phyloP scores from a whole-genome alignment of 306 rosid species.

The Cicer bijugum region DNA sequence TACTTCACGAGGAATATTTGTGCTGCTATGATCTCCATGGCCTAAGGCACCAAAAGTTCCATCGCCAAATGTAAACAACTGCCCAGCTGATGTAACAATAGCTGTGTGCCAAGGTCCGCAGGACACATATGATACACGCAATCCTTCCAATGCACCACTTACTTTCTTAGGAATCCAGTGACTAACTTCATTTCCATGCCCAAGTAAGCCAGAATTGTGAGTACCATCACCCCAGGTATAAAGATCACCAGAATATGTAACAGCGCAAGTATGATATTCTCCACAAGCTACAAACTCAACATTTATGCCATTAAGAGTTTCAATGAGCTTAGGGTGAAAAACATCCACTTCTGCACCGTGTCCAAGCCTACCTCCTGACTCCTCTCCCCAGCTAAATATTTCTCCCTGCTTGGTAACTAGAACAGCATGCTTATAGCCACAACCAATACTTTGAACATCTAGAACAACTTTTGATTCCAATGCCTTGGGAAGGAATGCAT shows the following conservation, averaged over 20 bases:
- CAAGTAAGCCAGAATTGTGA: constrained; percentile 74
- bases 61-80: constrained; percentile 95
- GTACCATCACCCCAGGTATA: constrained; percentile 96
- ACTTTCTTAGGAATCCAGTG: constrained; percentile 92
- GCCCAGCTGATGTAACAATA: constrained; percentile 81
- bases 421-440: constrained; percentile 86
- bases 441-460: constrained; percentile 86
- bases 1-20: constrained; percentile 77
- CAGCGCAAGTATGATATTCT: constrained; percentile 93
- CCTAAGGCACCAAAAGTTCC: constrained; percentile 98
- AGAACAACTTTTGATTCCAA: constrained; percentile 82
- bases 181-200: constrained; percentile 83
- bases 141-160: constrained; percentile 70
- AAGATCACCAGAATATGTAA: constrained; percentile 86
- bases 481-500: constrained; percentile 86
- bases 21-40: constrained; percentile 76
- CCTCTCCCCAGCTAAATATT: constrained; percentile 97
- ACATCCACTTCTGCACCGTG: constrained; percentile 83
- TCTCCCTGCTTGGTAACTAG: constrained; percentile 89
- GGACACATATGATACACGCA: constrained; percentile 75
- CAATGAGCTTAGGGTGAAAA: constrained; percentile 80
- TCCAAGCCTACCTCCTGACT: constrained; percentile 95
- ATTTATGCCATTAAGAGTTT: constrained; percentile 69
- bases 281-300: constrained; percentile 91
- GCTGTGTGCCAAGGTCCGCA: constrained; percentile 99